A percentile compares a stretch with the other conserved stretches of the same genome.
These are phyloP conservation scores for Epichloe sp. DNA, from an alignment of 2,329 filamentous ascomycete genomes.

Conservation along the genomic window DNA sequence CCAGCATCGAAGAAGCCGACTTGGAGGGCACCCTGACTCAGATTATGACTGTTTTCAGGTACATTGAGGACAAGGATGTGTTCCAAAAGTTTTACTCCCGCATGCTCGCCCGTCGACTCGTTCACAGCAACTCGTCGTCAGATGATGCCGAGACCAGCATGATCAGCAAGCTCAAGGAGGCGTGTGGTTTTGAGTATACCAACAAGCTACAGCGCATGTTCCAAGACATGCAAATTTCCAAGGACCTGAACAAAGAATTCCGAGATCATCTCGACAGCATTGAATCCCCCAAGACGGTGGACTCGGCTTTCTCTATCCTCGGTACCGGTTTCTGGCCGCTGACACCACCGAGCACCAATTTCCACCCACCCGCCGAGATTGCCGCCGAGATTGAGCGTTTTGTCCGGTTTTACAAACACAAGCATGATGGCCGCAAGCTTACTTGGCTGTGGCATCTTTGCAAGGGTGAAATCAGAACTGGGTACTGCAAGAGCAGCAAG, in stretches of 20 bases:
- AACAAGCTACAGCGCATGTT: constrained; percentile 99
- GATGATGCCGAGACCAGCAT: constrained; percentile 98
- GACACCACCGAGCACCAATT: constrained; percentile 72
- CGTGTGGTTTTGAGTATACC: constrained; percentile 97
- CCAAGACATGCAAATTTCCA: constrained; percentile 98
- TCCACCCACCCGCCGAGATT: constrained; percentile 76
- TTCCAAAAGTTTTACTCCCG: constrained; percentile 99
- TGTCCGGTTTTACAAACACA: constrained; percentile 82
- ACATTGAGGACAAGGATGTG: constrained; percentile 99
- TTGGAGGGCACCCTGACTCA: constrained; percentile 78
- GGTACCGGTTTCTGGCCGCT: constrained; percentile 97
- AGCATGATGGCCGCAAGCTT: constrained; percentile 90
- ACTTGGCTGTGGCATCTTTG: constrained; percentile 98
- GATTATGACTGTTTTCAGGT: constrained; percentile 99
- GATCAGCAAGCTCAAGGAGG: constrained; percentile 98
- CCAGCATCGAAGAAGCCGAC: constrained; percentile 86
- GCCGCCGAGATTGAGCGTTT: constrained; percentile 83
- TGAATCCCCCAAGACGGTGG: constrained; percentile 53
- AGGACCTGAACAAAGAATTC: constrained; percentile 86
- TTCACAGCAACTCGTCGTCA: constrained; percentile 89
- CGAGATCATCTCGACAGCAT: constrained; percentile 54
- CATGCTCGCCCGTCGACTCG: constrained; percentile 86
- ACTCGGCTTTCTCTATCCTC: constrained; percentile 83
- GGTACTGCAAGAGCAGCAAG: constrained; percentile 81
- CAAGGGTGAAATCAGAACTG: constrained; percentile 91